A percentile compares a stretch with the other conserved stretches of the same genome.
Conservation (phyloP, 495 filamentous ascomycete genomes). For the Lophium mytilinum region DNA sequence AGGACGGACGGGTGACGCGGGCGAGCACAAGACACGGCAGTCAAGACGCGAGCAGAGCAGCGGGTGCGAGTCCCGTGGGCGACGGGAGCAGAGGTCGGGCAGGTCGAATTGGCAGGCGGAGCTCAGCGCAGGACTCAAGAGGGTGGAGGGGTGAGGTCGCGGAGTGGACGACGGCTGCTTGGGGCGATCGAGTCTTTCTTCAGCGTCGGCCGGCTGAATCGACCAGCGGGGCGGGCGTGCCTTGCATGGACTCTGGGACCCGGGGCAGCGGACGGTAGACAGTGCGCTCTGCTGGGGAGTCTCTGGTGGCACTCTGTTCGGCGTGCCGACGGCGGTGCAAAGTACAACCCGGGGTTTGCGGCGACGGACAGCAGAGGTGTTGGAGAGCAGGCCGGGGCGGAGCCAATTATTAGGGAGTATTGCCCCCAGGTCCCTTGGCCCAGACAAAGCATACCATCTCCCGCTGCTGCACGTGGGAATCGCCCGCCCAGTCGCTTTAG, state of each 20-base stretch:
- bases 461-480: too few species aligned
- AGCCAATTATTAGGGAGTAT: too few species aligned
- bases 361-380: too few species aligned
- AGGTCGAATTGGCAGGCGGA: neutral
- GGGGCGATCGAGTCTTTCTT: conserved; percentile 8
- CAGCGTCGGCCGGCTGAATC: conserved; percentile 15
- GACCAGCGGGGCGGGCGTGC: conserved; percentile 18
- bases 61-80: neutral
- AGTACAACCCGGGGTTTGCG: too few species aligned
- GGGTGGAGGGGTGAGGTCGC: conserved; percentile 8
- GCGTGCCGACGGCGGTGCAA: too few species aligned
- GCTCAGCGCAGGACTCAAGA: conserved; percentile 1
- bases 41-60: neutral
- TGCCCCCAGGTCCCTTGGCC: too few species aligned
- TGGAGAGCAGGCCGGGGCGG: too few species aligned
- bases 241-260: conserved; percentile 23
- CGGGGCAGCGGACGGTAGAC: conserved; percentile 8
- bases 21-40: neutral
- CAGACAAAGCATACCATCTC: too few species aligned
- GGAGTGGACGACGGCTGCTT: neutral
- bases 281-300: too few species aligned
- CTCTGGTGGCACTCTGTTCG: too few species aligned
- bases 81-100: neutral
- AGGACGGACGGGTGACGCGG: neutral
- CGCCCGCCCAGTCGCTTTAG: too few species aligned